Evolutionary conservation across 306 rosid genomes (phyloP).

Genomic region (Fragaria iinumae): DNA sequence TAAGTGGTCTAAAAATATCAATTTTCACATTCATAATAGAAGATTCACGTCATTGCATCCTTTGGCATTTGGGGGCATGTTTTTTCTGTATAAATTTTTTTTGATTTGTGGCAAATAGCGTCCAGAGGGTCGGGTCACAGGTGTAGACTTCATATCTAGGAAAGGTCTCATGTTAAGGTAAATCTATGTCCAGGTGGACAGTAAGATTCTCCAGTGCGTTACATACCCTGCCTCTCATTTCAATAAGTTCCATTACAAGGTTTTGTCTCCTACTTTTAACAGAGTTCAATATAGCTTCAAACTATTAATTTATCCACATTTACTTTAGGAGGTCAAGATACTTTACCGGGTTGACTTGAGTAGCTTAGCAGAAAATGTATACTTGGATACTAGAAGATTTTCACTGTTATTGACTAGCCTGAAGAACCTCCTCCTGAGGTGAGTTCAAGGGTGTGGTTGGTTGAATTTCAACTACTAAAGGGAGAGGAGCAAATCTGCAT

Average conservation of each 20-base stretch:
- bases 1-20: background rate
- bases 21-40: background rate
- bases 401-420: background rate
- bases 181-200: background rate
- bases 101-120: background rate
- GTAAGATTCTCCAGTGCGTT: background rate
- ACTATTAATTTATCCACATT: background rate
- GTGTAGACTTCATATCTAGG: too few relatives aligned
- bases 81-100: too few relatives aligned
- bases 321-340: background rate
- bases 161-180: too few relatives aligned
- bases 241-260: too few relatives aligned
- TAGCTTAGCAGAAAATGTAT: background rate
- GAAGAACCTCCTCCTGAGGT: conserved; percentile 9
- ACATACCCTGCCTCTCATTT: too few relatives aligned
- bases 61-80: background rate
- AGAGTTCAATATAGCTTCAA: too few relatives aligned
- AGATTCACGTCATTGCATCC: background rate
- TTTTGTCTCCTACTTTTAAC: too few relatives aligned
- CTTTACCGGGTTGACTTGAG: background rate
- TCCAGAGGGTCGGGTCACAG: too few relatives aligned
- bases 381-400: background rate
- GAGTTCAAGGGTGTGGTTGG: background rate
- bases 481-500: background rate
- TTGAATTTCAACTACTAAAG: background rate